These are phyloP conservation scores for Pichia ethanolica DNA, from an alignment of 805 yeast genomes.

Conservation along the genomic window DNA sequence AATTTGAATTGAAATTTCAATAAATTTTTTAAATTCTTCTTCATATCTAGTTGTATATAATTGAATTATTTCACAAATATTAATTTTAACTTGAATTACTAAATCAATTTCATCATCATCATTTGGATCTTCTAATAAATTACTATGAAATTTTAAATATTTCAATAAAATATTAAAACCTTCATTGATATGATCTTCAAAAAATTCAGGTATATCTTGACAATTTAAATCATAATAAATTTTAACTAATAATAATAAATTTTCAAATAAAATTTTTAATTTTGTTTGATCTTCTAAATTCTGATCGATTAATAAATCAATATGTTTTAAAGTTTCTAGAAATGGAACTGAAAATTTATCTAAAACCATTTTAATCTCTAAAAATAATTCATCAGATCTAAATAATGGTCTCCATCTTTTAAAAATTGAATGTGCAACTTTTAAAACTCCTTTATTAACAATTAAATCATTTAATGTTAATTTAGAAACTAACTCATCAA, in stretches of 20 bases:
- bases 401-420: conserved; percentile 95
- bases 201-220: conserved; percentile 97
- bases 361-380: conserved; percentile 81
- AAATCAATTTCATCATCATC: conserved; percentile 66
- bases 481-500: conserved; percentile 65
- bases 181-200: conserved; percentile 75
- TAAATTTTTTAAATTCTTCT: conserved; percentile 78
- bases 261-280: conserved; percentile 56
- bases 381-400: conserved; percentile 80
- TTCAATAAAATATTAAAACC: conserved; percentile 81
- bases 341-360: conserved; percentile 79
- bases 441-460: conserved; percentile 75
- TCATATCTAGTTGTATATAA: conserved; percentile 86
- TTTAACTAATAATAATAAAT: conserved; percentile 63
- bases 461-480: conserved; percentile 60
- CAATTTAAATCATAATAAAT: conserved; percentile 91
- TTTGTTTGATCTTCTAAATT: conserved; percentile 39
- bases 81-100: conserved; percentile 65
- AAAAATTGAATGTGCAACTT: conserved; percentile 92
- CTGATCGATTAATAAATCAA: conserved; percentile 56
- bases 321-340: conserved; percentile 54
- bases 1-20: conserved; percentile 70
- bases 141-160: conserved; percentile 58
- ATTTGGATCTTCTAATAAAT: conserved; percentile 46
- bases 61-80: conserved; percentile 77